Evolutionary conservation across 148 eudicot species (phyloP).

Genomic region (Camellia granthamiana): DNA sequence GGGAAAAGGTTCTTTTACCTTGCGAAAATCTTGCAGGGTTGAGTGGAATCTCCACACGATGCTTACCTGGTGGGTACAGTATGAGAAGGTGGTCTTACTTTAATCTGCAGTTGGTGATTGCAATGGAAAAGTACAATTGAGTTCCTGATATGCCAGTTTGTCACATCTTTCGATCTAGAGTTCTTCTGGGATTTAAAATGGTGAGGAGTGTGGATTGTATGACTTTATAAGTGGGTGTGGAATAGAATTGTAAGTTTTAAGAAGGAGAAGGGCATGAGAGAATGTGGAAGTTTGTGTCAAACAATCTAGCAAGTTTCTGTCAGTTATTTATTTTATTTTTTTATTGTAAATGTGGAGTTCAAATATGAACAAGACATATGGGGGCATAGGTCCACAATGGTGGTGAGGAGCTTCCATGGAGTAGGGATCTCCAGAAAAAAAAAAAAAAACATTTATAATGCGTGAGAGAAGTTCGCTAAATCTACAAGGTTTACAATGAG

Average conservation of each 20-base stretch:
- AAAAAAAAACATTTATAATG: background rate
- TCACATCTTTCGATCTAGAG: background rate
- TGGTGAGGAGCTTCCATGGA: background rate
- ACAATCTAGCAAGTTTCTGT: background rate
- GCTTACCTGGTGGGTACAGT: background rate
- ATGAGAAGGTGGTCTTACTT: no score
- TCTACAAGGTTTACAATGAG: no score
- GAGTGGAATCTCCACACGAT: no score
- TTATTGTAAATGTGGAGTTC: background rate
- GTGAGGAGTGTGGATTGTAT: background rate
- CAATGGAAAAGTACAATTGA: no score
- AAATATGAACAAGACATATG: background rate
- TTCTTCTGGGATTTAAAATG: background rate
- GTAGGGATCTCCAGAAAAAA: background rate
- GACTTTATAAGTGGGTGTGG: background rate
- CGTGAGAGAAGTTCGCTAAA: background rate
- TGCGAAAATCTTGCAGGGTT: background rate
- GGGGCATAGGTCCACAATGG: background rate
- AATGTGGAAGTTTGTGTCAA: background rate
- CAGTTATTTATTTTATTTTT: background rate
- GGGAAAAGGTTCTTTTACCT: background rate
- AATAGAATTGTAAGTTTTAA: background rate
- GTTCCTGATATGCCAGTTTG: background rate
- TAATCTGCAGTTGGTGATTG: no score
- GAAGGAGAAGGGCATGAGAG: background rate